Evolutionary conservation across 345 rosid genomes (phyloP).

Genomic region (Gossypium turneri): DNA sequence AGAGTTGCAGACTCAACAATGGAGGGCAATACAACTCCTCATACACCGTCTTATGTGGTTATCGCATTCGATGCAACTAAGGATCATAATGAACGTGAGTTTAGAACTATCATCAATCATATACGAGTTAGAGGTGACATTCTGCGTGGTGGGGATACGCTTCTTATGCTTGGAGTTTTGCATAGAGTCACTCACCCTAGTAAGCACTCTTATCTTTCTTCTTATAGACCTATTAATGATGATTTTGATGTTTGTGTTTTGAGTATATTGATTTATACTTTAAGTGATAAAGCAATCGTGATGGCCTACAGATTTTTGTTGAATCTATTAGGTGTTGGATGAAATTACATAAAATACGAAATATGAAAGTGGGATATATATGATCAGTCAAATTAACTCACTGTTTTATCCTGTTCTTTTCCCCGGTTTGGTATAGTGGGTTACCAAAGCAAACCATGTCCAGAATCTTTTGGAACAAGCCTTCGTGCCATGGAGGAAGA

Average conservation of each 20-base stretch:
- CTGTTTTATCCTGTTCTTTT: background rate
- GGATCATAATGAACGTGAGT: constrained; percentile 38
- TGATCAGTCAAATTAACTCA: background rate
- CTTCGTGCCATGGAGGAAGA: constrained; percentile 45
- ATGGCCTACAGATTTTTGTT: too few relatives aligned
- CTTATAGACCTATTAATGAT: too few relatives aligned
- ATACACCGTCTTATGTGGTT: constrained; percentile 35
- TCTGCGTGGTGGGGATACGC: constrained; percentile 44
- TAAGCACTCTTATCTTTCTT: too few relatives aligned
- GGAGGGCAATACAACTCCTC: constrained; percentile 12
- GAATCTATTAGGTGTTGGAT: background rate
- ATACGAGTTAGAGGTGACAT: constrained; percentile 45
- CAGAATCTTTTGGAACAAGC: constrained; percentile 36
- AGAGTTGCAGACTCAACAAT: background rate
- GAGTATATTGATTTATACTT: too few relatives aligned
- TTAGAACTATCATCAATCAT: constrained; percentile 29
- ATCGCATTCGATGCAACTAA: constrained; percentile 57
- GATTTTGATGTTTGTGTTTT: too few relatives aligned
- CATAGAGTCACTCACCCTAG: constrained; percentile 28
- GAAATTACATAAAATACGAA: background rate
- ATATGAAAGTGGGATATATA: background rate
- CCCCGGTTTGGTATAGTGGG: constrained; percentile 44
- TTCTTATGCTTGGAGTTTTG: constrained; percentile 48
- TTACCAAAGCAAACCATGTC: constrained; percentile 29
- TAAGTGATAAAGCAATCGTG: too few relatives aligned